Conservation (phyloP, 148 eudicot genomes). For the Mesembryanthemum crystallinum region DNA sequence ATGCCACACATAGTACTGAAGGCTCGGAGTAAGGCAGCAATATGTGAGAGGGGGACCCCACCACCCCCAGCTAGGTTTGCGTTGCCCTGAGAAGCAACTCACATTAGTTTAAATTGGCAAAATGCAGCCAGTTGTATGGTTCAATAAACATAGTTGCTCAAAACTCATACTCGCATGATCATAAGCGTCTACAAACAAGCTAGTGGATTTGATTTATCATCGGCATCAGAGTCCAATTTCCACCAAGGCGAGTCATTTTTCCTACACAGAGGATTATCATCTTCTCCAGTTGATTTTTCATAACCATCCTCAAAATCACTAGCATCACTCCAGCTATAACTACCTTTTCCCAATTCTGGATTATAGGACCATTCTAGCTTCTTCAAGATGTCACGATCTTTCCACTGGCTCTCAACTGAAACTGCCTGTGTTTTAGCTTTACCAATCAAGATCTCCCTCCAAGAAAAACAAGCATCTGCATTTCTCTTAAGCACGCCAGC, state of each 20-base stretch:
- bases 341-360: constrained; percentile 42
- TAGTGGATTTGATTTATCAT: constrained; percentile 8
- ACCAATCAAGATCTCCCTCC: constrained; percentile 74
- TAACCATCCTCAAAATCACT: constrained; percentile 26
- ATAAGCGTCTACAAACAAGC: constrained; percentile 4
- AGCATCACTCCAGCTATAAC: constrained; percentile 17
- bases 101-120: not conserved
- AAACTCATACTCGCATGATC: not conserved
- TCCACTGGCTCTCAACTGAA: constrained; percentile 74
- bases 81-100: too few relatives aligned
- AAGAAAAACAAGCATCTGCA: constrained; percentile 75
- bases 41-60: too few relatives aligned
- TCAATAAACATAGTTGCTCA: not conserved
- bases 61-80: too few relatives aligned
- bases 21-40: too few relatives aligned
- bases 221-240: constrained; percentile 34
- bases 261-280: constrained; percentile 9
- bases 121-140: not conserved
- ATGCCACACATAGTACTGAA: too few relatives aligned
- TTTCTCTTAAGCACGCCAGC: constrained; percentile 66
- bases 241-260: constrained; percentile 37
- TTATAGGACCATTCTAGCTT: constrained; percentile 70
- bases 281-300: constrained; percentile 28
- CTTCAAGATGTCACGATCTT: constrained; percentile 68
- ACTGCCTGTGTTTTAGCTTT: constrained; percentile 66